Conservation (phyloP, 129 eudicot genomes). For the Logfia minima region DNA sequence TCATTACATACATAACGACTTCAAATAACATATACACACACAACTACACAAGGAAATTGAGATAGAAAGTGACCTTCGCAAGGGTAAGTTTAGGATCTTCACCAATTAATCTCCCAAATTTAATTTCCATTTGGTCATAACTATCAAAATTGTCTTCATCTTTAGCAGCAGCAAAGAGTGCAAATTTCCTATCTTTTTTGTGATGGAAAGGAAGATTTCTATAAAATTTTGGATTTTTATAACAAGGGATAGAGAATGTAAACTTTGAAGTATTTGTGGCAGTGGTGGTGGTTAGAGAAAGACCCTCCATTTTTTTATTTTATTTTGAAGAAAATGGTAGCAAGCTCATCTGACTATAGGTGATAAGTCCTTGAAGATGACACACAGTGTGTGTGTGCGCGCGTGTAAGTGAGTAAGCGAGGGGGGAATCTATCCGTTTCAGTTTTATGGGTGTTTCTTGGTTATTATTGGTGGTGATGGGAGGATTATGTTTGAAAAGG, state of each 20-base stretch:
- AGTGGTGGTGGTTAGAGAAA: conserved; percentile 37
- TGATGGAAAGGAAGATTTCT: conserved; percentile 36
- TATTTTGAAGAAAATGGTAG: conserved; percentile 26
- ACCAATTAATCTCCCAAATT: conserved; percentile 71
- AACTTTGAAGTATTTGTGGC: conserved; percentile 35
- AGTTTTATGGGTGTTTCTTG: conserved; percentile 19
- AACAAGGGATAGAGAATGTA: conserved; percentile 40
- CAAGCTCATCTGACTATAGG: conserved; percentile 15
- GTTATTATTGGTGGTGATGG: conserved; percentile 27
- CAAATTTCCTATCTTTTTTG: conserved; percentile 38
- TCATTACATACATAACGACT: neutral
- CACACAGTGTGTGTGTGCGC: neutral
- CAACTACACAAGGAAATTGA: conserved; percentile 3
- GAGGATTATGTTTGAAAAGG: neutral
- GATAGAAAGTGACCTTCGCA: conserved; percentile 60
- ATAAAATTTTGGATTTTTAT: conserved; percentile 37
- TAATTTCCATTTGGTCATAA: conserved; percentile 79
- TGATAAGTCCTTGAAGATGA: conserved; percentile 23
- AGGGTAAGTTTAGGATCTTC: conserved; percentile 87
- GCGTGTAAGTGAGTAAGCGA: no score
- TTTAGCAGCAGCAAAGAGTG: conserved; percentile 53
- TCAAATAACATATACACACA: neutral
- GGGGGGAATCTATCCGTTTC: conserved; percentile 33
- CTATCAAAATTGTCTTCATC: conserved; percentile 49
- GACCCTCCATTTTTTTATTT: conserved; percentile 28